Base-by-base conservation (phyloP, 192 early-diverging fungal species). In the Entrophospora sp. region DNA sequence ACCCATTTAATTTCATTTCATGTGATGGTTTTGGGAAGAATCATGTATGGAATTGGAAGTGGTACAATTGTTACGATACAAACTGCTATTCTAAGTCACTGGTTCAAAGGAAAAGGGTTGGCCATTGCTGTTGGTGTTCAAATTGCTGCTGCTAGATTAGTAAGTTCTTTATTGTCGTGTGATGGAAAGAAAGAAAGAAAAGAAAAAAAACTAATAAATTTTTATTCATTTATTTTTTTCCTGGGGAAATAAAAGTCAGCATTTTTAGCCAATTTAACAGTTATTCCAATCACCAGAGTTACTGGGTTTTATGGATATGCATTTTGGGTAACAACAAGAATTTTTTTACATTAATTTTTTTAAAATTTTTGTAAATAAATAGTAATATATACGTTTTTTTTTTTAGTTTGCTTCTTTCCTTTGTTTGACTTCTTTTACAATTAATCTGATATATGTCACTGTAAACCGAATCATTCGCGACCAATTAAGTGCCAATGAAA, bases 21-120 rank as follows among this genome's bases (percentile, higher is more conserved):
- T n/a, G 67, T 75, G 30, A 85, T 87, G 85, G 79, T 85, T 0
- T 51, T 67, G 3, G 85, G 85, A 9, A 80, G 83, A 42, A 73
- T 87, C 16, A 67, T 87, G 28, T 87, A 87, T 57, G 85, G 85
- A 9, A 81, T 87, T 5, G 85, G 85, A n/a, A 83, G 80, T 18
- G 83, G 83, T 9, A 79, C 85, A 9, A 81, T 87, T 52, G 77
- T 80, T 0, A 85, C 81, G 27, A 79, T 85, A 5, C 85, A 87
- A 69, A 77, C 83, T 48, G 83, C 83, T n/a, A 87, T 87, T 18
- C 61, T 87, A 0, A 81, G 83, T 46, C 83, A 83, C 75, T 87
- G 85, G 85, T 87, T 87, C 61, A 78, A 67, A 22, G 83, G 85
- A 40, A 78, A 79, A 49, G 79, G 79, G 0, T 67, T 87, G 37